phyloP scores from a whole-genome alignment of 2,329 filamentous ascomycete genomes.

The Cytospora chrysosperma region DNA sequence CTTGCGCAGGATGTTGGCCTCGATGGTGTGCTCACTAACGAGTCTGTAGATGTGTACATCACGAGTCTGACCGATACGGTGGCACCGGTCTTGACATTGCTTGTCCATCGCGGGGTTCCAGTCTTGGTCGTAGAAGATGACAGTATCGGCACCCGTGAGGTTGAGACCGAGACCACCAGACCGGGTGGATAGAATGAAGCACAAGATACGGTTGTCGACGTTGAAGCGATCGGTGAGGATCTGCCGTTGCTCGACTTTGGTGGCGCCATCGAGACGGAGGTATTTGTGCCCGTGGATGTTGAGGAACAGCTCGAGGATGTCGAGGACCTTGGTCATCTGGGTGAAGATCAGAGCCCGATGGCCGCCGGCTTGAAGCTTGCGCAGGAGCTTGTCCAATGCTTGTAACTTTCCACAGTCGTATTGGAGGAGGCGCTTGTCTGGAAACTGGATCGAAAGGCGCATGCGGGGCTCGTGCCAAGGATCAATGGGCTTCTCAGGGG shows the following conservation, averaged over 20 bases:
- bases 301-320: constrained; percentile 95
- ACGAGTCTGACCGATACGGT: constrained; percentile 94
- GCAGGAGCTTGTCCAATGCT: constrained; percentile 79
- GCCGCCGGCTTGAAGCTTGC: constrained; percentile 82
- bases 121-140: constrained; percentile 98
- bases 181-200: constrained; percentile 92
- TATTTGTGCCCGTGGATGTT: constrained; percentile 98
- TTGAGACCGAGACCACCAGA: constrained; percentile 96
- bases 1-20: constrained; percentile 95
- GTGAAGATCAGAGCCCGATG: constrained; percentile 98
- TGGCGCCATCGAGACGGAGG: constrained; percentile 91
- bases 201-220: constrained; percentile 84
- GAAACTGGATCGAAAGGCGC: constrained; percentile 91
- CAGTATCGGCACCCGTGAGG: constrained; percentile 91
- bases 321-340: constrained; percentile 98
- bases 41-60: constrained; percentile 98
- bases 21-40: constrained; percentile 90
- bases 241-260: constrained; percentile 92
- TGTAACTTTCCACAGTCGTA: constrained; percentile 98
- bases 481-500: constrained; percentile 60
- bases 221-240: constrained; percentile 97
- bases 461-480: constrained; percentile 94
- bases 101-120: constrained; percentile 99
- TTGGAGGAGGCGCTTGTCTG: constrained; percentile 91
- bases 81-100: constrained; percentile 95